Base-by-base conservation (phyloP, 2,329 filamentous ascomycete genomes). In the Sporothrix brunneoviolacea region DNA sequence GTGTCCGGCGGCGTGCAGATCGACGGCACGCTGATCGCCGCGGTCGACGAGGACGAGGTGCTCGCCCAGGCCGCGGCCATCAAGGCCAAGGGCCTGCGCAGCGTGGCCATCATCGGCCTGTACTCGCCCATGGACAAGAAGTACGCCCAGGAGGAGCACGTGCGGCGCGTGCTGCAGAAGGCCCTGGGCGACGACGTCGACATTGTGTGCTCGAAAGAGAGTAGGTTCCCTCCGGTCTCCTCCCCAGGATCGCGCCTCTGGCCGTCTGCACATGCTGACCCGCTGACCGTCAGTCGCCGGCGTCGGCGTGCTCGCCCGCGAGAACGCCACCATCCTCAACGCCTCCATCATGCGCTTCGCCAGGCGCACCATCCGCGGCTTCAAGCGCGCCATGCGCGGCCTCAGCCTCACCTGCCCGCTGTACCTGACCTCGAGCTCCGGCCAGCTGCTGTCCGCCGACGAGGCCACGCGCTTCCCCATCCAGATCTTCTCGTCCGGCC, bases 71-170 rank as follows among this genome's bases (percentile, higher is more conserved):
- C 55, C 47, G 35, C 36, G 10, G 44, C 36, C 18, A 64, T 67
- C 48, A 57, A 56, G 32, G 48, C 49, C 22, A 57, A 59, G 18
- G 57, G 62, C 3, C 39, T 66, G 64, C 61, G 51, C 18, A 70
- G 70, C 28, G 66, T 83, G 2, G 78, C 80, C 1, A 64, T 83
- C 6, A 71, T 75, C 7, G 79, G 78, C 2, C 71, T 81, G 9
- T 82, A 79, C 62, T 78, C 75, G 12, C 77, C 79, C 0, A 76
- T 81, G 27, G 79, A 83, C 58, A 71, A 74, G 15, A 57, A 69
- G 6, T 73, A 72, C 57, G 63, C 62, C 37, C 78, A 82, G 60
- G 78, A 81, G 61, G 67, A 74, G 36, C 62, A 67, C 4, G 76
- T 75, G 5, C 67, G 69, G 4, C 74, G 79, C 39, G 63, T 81